Conservation (phyloP, 2,329 filamentous ascomycete species). For the Emergomyces pasteurianus region DNA sequence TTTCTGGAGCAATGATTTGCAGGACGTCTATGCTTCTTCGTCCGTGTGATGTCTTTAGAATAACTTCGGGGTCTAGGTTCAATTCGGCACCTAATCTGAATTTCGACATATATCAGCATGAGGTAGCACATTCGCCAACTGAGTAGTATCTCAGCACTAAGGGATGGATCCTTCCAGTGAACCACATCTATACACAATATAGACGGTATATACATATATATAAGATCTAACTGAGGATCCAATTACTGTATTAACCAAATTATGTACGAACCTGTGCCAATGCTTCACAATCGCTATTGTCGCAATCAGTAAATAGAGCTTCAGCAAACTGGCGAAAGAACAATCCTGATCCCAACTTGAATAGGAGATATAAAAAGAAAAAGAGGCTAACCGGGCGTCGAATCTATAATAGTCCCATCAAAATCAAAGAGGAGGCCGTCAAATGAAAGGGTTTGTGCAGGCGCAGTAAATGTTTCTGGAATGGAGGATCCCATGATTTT, state of each 20-base stretch:
- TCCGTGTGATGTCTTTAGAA: constrained; percentile 84
- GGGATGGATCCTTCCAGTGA: neutral
- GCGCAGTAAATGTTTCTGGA: constrained; percentile 26
- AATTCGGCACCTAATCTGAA: constrained; percentile 56
- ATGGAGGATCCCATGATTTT: constrained; percentile 9
- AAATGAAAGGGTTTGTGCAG: constrained; percentile 27
- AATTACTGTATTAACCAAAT: neutral
- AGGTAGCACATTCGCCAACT: neutral
- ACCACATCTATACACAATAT: neutral
- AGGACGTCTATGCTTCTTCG: constrained; percentile 80
- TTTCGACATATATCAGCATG: neutral
- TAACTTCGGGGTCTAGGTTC: constrained; percentile 69
- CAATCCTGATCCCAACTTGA: neutral
- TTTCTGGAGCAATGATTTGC: constrained; percentile 63
- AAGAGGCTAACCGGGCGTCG: constrained; percentile 28
- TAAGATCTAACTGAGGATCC: neutral
- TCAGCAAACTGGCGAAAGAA: neutral
- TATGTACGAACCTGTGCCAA: constrained; percentile 44
- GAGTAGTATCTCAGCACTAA: neutral
- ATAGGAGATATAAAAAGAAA: neutral
- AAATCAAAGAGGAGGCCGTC: constrained; percentile 37
- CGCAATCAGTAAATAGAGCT: neutral
- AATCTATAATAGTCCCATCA: constrained; percentile 38
- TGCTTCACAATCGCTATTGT: constrained; percentile 50
- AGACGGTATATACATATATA: neutral